Evolutionary conservation across 345 rosid species (phyloP).

Genomic region (Populus davidiana): DNA sequence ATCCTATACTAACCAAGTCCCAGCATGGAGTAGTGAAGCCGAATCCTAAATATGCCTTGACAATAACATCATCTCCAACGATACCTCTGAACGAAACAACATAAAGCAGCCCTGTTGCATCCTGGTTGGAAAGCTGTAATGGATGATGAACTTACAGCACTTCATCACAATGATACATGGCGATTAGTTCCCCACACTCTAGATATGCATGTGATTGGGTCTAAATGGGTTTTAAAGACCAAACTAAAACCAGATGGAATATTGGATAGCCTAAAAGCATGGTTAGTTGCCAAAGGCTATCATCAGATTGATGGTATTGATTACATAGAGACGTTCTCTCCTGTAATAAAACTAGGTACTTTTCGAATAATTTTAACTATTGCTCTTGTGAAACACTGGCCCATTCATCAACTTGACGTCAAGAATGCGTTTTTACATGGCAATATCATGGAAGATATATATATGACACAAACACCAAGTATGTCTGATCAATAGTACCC

Average conservation of each 20-base stretch:
- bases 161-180: not conserved
- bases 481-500: fast-evolving
- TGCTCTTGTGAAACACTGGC: not conserved
- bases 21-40: not conserved
- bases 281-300: not conserved
- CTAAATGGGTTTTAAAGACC: not conserved
- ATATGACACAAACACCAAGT: not conserved
- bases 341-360: not conserved
- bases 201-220: not conserved
- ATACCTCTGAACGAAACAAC: not conserved
- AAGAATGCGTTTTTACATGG: too few species aligned
- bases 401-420: not conserved
- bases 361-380: not conserved
- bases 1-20: not conserved
- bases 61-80: fast-evolving
- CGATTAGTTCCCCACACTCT: not conserved
- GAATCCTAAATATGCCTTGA: not conserved
- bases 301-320: not conserved
- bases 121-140: not conserved
- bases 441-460: too few species aligned
- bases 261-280: not conserved
- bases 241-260: not conserved
- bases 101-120: not conserved
- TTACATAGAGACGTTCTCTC: not conserved
- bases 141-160: not conserved